Conservation (phyloP, 2,329 filamentous ascomycete species). For the Pseudocercospora macadamiae region DNA sequence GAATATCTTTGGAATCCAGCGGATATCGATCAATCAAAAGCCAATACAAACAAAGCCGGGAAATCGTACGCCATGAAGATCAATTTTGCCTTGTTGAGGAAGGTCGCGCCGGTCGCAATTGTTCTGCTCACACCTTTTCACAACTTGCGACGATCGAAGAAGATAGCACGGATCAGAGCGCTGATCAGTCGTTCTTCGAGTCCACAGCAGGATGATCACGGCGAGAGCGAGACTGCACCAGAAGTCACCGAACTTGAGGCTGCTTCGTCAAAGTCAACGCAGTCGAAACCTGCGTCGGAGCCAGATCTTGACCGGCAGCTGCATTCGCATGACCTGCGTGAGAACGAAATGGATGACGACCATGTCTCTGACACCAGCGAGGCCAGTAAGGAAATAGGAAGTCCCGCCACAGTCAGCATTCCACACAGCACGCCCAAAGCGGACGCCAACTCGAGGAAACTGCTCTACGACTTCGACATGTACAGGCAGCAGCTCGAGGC, state of each 20-base stretch:
- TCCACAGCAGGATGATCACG: not conserved
- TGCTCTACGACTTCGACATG: conserved; percentile 2
- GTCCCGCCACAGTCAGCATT: too few relatives aligned
- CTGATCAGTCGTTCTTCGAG: not conserved
- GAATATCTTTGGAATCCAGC: too few relatives aligned
- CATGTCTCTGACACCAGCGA: too few relatives aligned
- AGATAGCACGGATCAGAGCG: not conserved
- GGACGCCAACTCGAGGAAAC: not conserved
- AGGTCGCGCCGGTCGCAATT: not conserved
- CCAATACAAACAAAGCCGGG: too few relatives aligned
- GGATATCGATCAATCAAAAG: too few relatives aligned
- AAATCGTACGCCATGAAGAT: not conserved
- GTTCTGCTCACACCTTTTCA: not conserved
- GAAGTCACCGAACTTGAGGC: too few relatives aligned
- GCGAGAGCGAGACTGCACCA: not conserved
- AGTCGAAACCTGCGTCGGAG: too few relatives aligned
- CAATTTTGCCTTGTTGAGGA: not conserved
- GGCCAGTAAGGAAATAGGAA: too few relatives aligned
- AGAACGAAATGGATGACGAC: too few relatives aligned
- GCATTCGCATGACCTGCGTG: too few relatives aligned
- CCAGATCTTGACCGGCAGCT: too few relatives aligned
- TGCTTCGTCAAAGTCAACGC: too few relatives aligned
- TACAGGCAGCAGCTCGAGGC: not conserved
- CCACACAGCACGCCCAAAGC: not conserved
- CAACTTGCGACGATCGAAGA: not conserved